These are phyloP conservation scores for Glutinoglossum americanum DNA, from an alignment of 495 filamentous ascomycete genomes.

Conservation along the genomic window DNA sequence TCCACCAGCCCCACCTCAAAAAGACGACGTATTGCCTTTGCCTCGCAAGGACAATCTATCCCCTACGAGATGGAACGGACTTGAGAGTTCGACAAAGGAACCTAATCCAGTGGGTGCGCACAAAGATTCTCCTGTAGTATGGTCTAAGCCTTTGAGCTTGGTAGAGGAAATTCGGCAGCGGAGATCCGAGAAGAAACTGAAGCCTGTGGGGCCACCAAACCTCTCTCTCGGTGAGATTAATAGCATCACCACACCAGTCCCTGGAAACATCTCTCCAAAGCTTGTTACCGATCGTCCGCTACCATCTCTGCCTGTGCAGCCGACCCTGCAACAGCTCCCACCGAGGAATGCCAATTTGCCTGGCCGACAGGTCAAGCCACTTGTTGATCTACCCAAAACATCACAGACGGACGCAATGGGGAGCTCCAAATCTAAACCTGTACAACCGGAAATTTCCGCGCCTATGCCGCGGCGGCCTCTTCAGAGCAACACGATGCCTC, in stretches of 20 bases:
- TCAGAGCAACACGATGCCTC: neutral
- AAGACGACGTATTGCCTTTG: neutral
- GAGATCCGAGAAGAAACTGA: neutral
- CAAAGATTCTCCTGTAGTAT: neutral
- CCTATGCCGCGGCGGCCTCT: neutral
- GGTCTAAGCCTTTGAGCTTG: neutral
- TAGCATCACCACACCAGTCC: neutral
- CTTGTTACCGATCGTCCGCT: neutral
- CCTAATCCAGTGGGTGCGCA: neutral
- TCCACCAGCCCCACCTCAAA: neutral
- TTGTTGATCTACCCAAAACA: neutral
- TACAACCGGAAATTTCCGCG: neutral
- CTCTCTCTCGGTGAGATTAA: neutral
- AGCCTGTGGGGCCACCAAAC: neutral
- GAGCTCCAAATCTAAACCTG: neutral
- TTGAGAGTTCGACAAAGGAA: neutral
- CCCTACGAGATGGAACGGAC: neutral
- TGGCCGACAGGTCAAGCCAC: neutral
- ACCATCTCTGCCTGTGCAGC: neutral
- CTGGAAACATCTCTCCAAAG: neutral
- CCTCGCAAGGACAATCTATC: neutral
- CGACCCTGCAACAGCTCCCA: neutral
- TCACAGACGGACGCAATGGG: neutral
- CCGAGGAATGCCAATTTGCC: neutral
- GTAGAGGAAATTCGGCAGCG: constrained; percentile 1